Base-by-base conservation (phyloP, 495 filamentous ascomycete species). In the Pyronema omphalodes region DNA sequence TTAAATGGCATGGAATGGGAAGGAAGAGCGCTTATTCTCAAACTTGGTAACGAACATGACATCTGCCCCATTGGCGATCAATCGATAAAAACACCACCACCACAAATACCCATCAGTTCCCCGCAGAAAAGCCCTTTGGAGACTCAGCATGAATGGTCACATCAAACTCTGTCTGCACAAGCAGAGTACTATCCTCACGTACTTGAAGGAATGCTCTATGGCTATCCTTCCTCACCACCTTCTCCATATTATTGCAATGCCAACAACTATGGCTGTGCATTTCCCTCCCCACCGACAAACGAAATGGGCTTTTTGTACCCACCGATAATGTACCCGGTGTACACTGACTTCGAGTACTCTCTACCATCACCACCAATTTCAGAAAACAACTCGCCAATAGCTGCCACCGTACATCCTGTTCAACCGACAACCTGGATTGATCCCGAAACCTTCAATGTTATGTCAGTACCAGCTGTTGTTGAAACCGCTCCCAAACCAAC, bases 1-100 rank as follows among this genome's bases (percentile, higher is more conserved):
- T 44, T 60, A 9, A 40, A 54, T 44, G 43, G 55, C 11, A 52
- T 48, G 36, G 55, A 53, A 15, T 60, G 55, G 55, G 52, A 58
- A 11, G 58, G 55, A 9, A 35, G 58, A 34, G 55, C 55, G 29
- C 55, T 60, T n/a, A 35, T 54, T 34, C 44, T 49, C 39, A 51
- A 51, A 35, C 36, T 59, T 29, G 55, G 57, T 6, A 59, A 59
- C 44, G 44, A 43, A 7, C 48, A 59, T 33, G 55, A 56, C 18
- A 14, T 44, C 12, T 56, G 54, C 37, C 57, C 57, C 3, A 52
- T 44, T 51, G 55, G 23, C 15, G 36, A 23, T 52, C 47, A 9
- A 3, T 15, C 12, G 9, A 19, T 15, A 19, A 23, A 47, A 23
- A n/a, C 12, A 47, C n/a, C 44, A 7, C 8, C 43, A 15, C 39